Conservation (phyloP, 2,329 filamentous ascomycete species). For the Akanthomyces dipterigenus region DNA sequence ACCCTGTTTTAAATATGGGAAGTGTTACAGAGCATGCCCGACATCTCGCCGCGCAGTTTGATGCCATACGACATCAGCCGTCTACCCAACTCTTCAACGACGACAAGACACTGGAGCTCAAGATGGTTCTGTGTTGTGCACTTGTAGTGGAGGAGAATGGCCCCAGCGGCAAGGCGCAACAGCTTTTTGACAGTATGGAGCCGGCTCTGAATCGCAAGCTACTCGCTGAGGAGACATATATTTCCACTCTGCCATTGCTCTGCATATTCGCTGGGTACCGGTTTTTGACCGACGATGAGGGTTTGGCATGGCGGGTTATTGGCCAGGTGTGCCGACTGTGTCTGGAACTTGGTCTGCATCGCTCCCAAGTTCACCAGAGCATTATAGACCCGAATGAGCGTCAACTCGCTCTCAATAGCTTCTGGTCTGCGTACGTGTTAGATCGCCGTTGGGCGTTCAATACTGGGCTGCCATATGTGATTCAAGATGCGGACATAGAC, state of each 20-base stretch:
- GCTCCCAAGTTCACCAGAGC: constrained; percentile 63
- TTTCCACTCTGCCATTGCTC: constrained; percentile 43
- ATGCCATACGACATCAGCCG: constrained; percentile 35
- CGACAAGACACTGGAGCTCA: constrained; percentile 61
- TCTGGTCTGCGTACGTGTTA: constrained; percentile 82
- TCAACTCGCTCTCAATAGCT: constrained; percentile 61
- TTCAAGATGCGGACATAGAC: constrained; percentile 83
- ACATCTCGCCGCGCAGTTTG: constrained; percentile 65
- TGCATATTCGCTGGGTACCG: constrained; percentile 58
- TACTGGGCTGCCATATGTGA: constrained; percentile 78
- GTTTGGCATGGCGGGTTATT: constrained; percentile 79
- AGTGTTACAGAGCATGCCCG: constrained; percentile 63
- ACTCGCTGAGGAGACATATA: constrained; percentile 45
- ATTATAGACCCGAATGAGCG: constrained; percentile 65
- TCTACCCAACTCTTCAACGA: constrained; percentile 37
- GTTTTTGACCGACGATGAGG: constrained; percentile 80
- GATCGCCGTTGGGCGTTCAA: constrained; percentile 85
- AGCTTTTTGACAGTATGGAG: constrained; percentile 71
- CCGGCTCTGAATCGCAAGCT: constrained; percentile 60
- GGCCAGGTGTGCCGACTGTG: constrained; percentile 76
- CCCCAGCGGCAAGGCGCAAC: constrained; percentile 65
- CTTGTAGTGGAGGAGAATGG: constrained; percentile 73
- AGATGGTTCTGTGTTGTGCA: constrained; percentile 74
- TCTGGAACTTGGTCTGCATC: constrained; percentile 75
- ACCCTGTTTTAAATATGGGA: constrained; percentile 74